These are phyloP conservation scores for Fomitopsis betulina DNA, from an alignment of 1,284 basidiomycete genomes.

Conservation along the genomic window DNA sequence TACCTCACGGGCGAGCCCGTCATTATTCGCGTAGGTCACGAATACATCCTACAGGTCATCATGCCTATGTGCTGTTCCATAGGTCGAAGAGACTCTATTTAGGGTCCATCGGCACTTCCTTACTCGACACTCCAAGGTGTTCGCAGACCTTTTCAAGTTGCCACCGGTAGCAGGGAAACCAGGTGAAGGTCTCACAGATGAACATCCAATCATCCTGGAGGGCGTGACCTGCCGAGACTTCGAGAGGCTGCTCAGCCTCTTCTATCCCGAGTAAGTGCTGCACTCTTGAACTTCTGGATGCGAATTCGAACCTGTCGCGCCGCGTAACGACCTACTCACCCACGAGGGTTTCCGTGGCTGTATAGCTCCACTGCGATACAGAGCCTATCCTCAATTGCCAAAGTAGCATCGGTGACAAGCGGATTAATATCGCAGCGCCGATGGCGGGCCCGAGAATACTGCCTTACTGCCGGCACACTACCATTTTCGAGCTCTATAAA, in stretches of 20 bases:
- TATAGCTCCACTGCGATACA: not conserved
- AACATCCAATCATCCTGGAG: conserved; percentile 26
- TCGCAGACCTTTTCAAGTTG: conserved; percentile 20
- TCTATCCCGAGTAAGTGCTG: conserved; percentile 28
- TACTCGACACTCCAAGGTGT: conserved; percentile 18
- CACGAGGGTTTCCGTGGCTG: no score
- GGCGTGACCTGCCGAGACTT: conserved; percentile 28
- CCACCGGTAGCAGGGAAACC: conserved; percentile 3
- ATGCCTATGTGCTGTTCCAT: not conserved
- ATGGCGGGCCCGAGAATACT: not conserved
- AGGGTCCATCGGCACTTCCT: conserved; percentile 23
- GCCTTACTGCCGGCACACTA: no score
- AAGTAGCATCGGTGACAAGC: not conserved
- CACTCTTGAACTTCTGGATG: not conserved
- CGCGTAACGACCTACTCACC: not conserved
- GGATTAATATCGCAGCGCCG: not conserved
- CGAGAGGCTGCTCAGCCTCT: conserved; percentile 26
- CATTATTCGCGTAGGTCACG: conserved; percentile 15
- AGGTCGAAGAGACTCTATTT: conserved; percentile 24
- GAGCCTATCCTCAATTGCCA: not conserved
- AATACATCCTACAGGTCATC: not conserved
- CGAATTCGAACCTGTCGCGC: not conserved
- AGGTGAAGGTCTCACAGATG: conserved; percentile 28
- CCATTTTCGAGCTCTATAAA: no score
- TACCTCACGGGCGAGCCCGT: conserved; percentile 21